phyloP scores from a whole-genome alignment of 129 eudicot genomes.

The Saussurea involucrata region DNA sequence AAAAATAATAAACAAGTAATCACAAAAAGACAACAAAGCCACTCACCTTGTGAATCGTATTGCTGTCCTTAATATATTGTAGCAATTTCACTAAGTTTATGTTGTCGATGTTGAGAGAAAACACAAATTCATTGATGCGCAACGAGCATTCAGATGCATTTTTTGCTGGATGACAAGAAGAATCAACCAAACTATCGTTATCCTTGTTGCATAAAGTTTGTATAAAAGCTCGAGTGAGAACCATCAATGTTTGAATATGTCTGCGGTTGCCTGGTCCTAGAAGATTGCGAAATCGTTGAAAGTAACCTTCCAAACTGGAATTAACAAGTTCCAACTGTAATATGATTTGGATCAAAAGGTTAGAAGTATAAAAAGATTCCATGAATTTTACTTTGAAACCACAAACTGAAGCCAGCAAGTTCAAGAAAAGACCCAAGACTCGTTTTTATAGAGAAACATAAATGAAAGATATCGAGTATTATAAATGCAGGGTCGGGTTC shows the following conservation, averaged over 20 bases:
- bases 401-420: background rate
- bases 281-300: slow-evolving; percentile 60
- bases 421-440: background rate
- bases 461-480: background rate
- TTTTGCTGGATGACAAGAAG: slow-evolving; percentile 19
- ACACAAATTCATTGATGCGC: slow-evolving; percentile 77
- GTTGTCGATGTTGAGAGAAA: slow-evolving; percentile 88
- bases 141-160: slow-evolving; percentile 46
- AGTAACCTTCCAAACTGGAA: slow-evolving; percentile 67
- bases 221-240: slow-evolving; percentile 68
- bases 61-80: slow-evolving; percentile 83
- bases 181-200: slow-evolving; percentile 22
- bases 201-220: slow-evolving; percentile 39
- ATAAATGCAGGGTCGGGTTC: background rate
- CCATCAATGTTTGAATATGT: slow-evolving; percentile 82
- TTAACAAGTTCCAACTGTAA: slow-evolving; percentile 77
- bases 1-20: slow-evolving; percentile 2
- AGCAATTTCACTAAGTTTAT: slow-evolving; percentile 76
- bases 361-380: background rate
- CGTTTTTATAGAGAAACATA: background rate
- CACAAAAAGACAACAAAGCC: background rate
- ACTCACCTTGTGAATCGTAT: slow-evolving; percentile 79
- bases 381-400: background rate
- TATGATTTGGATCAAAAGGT: slow-evolving; percentile 15
- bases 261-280: slow-evolving; percentile 94